Evolutionary conservation across 2,329 filamentous ascomycete species (phyloP), one percentile per base, ranked within the genome.

Genomic region (Leptodontidium sp.): DNA sequence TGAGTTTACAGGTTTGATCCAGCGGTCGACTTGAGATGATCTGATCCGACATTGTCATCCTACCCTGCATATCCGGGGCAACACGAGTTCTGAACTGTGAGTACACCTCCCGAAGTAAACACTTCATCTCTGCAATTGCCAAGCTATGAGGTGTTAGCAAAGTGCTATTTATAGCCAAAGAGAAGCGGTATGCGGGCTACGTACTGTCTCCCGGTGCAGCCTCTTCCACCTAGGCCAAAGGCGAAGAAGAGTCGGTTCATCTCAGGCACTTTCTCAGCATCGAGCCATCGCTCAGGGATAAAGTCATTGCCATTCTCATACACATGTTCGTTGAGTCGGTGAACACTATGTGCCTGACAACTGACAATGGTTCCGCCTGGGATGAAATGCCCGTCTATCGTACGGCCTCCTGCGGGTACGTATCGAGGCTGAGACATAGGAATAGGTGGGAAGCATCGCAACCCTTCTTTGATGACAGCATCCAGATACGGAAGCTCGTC

Each of bases 211-310:
- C 88, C 89, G 29, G 89, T 85, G 70, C 90, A 92, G 0, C 88
- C 89, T 73, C 90, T 81, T 0, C 88, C 89, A 4, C 90, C 90
- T 59, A 83, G 86, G 7, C 88, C 85, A 81, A 92, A 91, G 0
- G 90, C 86, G 81, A 91, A 91, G 75, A 90, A 87, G 8, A 87
- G 75, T 53, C 87, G 82, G 73, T 87, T 87, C 67, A 88, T 83
- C 74, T 95, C 91, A 68, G 91, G 85, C 74, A 95, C 93, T 1
- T 92, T 93, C 57, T 90, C 86, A 9, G 86, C 84, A 17, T 86
- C 88, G 72, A 97, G 87, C 94, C 94, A 98, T 73, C 95, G 86
- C 67, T 95, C 92, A 0, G 94, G 94, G 62, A 90, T 84, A 77
- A 94, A 98, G 6, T 79, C 81, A 69, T 97, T 91, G 0, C 94